Conservation (phyloP, 2,329 filamentous ascomycete species). For the Diaporthe humulicola region DNA sequence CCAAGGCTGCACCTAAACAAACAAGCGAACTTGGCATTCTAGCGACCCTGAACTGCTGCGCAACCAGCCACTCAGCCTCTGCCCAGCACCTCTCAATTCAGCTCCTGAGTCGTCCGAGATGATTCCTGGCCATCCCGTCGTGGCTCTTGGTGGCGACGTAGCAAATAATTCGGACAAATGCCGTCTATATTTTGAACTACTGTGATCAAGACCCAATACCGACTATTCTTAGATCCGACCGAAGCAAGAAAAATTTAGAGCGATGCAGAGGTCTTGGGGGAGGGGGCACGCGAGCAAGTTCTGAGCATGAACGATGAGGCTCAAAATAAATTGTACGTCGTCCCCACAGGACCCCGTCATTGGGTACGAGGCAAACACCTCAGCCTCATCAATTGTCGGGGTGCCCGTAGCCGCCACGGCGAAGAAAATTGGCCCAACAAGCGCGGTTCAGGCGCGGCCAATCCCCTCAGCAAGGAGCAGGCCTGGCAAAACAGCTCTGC, state of each 20-base stretch:
- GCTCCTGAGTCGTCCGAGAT: constrained; percentile 10
- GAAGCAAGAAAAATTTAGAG: not conserved
- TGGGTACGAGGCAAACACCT: constrained; percentile 12
- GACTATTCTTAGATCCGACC: constrained; percentile 34
- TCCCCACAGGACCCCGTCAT: constrained; percentile 25
- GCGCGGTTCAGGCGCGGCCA: constrained; percentile 17
- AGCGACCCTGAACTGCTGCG: not conserved
- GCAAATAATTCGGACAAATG: not conserved
- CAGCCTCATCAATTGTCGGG: constrained; percentile 35
- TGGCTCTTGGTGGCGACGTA: not conserved
- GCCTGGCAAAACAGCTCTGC: not conserved
- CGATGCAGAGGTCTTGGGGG: not conserved
- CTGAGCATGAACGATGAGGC: constrained; percentile 11
- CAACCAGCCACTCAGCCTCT: constrained; percentile 1
- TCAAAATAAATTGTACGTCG: constrained; percentile 13
- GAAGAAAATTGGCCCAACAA: constrained; percentile 24
- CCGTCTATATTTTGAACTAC: not conserved
- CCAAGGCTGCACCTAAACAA: constrained; percentile 17
- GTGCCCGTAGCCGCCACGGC: constrained; percentile 24
- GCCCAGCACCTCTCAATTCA: not conserved
- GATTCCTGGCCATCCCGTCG: not conserved
- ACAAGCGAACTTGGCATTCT: constrained; percentile 18
- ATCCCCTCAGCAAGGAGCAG: constrained; percentile 25
- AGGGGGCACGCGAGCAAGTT: not conserved
- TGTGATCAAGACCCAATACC: not conserved